phyloP scores from a whole-genome alignment of 768 basidiomycete species.

The Ephemerocybe angulata region DNA sequence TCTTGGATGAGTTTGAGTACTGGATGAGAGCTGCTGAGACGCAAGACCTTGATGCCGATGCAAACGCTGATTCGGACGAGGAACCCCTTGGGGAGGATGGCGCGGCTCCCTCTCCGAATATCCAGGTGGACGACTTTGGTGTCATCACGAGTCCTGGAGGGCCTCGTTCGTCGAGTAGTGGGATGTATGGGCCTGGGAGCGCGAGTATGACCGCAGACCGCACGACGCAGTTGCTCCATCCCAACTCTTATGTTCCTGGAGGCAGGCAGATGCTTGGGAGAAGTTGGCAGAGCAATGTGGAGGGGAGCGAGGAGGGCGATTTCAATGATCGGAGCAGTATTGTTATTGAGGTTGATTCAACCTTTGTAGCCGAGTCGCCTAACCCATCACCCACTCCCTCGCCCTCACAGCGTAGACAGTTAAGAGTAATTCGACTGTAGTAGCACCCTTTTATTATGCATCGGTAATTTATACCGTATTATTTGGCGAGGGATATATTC shows the following conservation, averaged over 20 bases:
- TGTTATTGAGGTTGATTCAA: constrained; percentile 1
- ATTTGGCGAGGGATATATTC: too few relatives aligned
- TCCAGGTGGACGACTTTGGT: constrained; percentile 1
- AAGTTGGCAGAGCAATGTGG: neutral
- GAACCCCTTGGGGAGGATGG: neutral
- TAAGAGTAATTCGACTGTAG: too few relatives aligned
- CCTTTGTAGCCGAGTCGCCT: neutral
- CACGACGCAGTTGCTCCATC: neutral
- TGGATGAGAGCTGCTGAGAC: constrained; percentile 19
- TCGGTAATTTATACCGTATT: too few relatives aligned
- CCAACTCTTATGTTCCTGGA: neutral
- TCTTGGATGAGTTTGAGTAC: constrained; percentile 57
- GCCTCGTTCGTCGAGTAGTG: neutral
- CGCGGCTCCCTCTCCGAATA: neutral
- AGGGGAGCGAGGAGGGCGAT: neutral
- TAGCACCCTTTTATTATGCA: too few relatives aligned
- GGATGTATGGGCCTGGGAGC: neutral
- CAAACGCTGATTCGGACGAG: constrained; percentile 21
- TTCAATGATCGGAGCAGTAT: constrained; percentile 1
- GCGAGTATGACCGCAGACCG: neutral
- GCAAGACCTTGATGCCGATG: neutral
- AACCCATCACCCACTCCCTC: neutral
- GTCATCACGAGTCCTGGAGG: neutral
- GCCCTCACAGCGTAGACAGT: neutral
- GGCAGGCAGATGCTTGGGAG: too few relatives aligned